Base-by-base conservation (phyloP, 257 asterid genomes). In the Solanum neorickii region DNA sequence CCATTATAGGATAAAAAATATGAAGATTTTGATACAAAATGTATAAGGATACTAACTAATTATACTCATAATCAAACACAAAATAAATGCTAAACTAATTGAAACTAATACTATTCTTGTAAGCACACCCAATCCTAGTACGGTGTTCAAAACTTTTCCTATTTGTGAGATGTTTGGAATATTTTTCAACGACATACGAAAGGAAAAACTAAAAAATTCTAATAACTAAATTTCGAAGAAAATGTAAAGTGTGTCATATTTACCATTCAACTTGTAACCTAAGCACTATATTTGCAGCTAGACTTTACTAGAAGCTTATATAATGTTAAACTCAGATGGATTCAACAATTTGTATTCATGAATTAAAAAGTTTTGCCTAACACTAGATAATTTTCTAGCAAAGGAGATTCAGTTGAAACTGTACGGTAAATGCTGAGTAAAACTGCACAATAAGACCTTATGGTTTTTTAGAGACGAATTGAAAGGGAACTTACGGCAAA, bases 401-500 rank as follows among this genome's bases (percentile, higher is more conserved):
- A 14, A 27, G 11, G 75, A 68, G 75, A 68, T 33, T 70, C 77
- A 52, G 3, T 41, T 41, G 44, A 9, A 41, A 41, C 3, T 2
- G 1, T 41, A 41, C 1, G 12, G 3, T 49, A 18, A 56, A 56
- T 56, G 11, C 2, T 7, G 5, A 20, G 5, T 56, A 56, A 56
- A 2, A 20, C 0, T 56, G 12, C 8, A 18, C 25, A 20, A 56
- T 20, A 56, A 56, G 12, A 20, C 12, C 65, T 7, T 20, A 6
- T 52, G 62, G 2, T 16, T 16, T 52, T 4, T 4, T 52, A 42
- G 23, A 9, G 23, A 85, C 23, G 46, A 44, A 37, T 5, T 25
- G 49, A 6, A 33, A 25, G 70, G n/a, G 10, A 86, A 89, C 93
- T 90, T 52, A 96, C 99, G 92, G 93, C 90, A 11, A 94, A 90